phyloP scores from a whole-genome alignment of 2,329 filamentous ascomycete species.

The Claviceps pazoutovae region DNA sequence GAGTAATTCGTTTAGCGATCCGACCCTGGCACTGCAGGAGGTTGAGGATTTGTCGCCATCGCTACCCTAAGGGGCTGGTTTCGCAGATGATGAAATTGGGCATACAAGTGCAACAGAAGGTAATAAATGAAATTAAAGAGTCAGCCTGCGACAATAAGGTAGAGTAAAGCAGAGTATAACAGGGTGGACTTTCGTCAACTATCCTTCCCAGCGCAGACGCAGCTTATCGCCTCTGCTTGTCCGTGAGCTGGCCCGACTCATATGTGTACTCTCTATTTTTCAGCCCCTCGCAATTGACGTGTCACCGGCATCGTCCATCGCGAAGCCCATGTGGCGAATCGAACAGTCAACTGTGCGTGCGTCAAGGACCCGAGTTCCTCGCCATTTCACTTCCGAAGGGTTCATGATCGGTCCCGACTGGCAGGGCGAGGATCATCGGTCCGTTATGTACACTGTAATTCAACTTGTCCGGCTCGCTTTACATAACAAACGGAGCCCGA shows the following conservation, averaged over 20 bases:
- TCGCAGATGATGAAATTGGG: not conserved
- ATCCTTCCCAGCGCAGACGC: not conserved
- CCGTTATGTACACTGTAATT: not conserved
- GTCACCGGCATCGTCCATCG: not conserved
- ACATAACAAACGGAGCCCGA: not conserved
- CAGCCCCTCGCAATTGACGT: not conserved
- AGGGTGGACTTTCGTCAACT: not conserved
- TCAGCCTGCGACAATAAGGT: not conserved
- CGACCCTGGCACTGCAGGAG: no score
- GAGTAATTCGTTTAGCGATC: no score
- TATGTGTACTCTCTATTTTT: not conserved
- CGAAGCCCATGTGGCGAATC: not conserved
- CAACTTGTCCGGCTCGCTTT: not conserved
- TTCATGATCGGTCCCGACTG: not conserved
- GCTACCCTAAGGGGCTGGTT: no score
- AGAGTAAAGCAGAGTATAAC: not conserved
- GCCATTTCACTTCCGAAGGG: not conserved
- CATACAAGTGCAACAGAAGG: not conserved
- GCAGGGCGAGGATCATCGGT: not conserved
- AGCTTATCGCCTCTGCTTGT: not conserved
- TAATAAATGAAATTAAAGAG: not conserved
- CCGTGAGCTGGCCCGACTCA: not conserved
- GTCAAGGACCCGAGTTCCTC: not conserved
- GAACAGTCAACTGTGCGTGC: not conserved
- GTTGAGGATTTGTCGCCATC: no score